These are phyloP conservation scores for Alisma plantagoaquatica DNA, from an alignment of 106 monocot species.

Conservation along the genomic window DNA sequence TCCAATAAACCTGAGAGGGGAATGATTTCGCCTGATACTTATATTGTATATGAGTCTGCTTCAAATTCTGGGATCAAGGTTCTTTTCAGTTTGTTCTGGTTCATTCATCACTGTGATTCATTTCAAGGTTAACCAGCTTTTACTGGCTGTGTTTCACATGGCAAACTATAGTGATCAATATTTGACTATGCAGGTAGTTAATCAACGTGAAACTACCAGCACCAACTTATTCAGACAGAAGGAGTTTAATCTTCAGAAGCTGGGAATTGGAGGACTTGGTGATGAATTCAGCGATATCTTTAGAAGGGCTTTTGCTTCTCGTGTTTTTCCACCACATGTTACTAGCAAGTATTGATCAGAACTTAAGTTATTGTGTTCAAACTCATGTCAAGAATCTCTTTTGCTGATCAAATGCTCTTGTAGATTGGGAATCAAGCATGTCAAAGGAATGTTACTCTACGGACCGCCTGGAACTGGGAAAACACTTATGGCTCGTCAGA, in stretches of 20 bases:
- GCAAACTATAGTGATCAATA: too few relatives aligned
- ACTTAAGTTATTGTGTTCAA: neutral
- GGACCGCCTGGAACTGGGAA: conserved; percentile 99
- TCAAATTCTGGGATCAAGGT: conserved; percentile 96
- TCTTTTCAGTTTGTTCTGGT: too few relatives aligned
- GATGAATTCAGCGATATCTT: conserved; percentile 91
- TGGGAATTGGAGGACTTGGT: conserved; percentile 92
- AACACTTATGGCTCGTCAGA: conserved; percentile 98
- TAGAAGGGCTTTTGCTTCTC: conserved; percentile 96
- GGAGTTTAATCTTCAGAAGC: conserved; percentile 86
- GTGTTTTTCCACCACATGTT: conserved; percentile 92
- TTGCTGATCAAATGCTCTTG: too few relatives aligned
- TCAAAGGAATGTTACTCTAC: conserved; percentile 92
- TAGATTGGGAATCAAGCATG: conserved; percentile 96
- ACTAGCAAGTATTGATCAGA: conserved; percentile 54
- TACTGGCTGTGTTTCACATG: too few relatives aligned
- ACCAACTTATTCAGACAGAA: conserved; percentile 91
- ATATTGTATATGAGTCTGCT: conserved; percentile 77
- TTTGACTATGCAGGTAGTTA: conserved; percentile 46
- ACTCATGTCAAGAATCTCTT: too few relatives aligned
- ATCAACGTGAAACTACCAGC: conserved; percentile 81
- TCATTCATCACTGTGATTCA: too few relatives aligned
- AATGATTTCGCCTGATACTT: conserved; percentile 65
- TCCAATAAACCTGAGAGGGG: conserved; percentile 57
- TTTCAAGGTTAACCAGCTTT: too few relatives aligned